Base-by-base conservation (phyloP, 441 rosid species). In the Erodium trifolium region DNA sequence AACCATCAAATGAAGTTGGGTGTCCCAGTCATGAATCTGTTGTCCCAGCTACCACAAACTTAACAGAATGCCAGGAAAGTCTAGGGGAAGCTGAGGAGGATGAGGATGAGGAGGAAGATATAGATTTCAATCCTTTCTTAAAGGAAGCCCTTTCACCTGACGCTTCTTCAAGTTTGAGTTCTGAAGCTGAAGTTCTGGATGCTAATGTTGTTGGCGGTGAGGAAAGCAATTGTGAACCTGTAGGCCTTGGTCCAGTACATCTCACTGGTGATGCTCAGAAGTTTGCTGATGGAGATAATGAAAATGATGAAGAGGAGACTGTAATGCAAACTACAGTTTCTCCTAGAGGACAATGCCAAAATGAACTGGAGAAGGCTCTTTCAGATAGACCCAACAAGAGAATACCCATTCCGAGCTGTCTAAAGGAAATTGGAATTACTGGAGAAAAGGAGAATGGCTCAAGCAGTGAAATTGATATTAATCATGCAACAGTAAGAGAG, bases 111-210 rank as follows among this genome's bases (percentile, higher is more conserved):
- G 93, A 88, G 35, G 97, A 88, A 76, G 94, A 89, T 76, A 78
- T 83, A 9, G 96, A 91, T 80, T 91, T 93, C 76, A 89, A 93
- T 76, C 96, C 94, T 27, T 86, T 86, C 78, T 68, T 89, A 0
- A 91, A 87, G 81, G 93, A 76, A 55, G 77, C 89, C 13, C 89
- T 82, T 68, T 90, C 97, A 3, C 92, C 81, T 0, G 90, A 91
- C 67, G 85, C 91, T 71, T 94, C 99, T 59, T 94, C 99, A 3
- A 88, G 97, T 82, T 70, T 92, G 78, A 87, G 97, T 82, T 94
- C 97, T 39, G 93, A 87, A 74, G 72, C 85, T 34, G 92, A 86
- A 81, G 82, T 76, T 43, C 69, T 80, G 16, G 84, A 80, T 60
- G 84, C 77, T 37, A 74, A 70, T 12, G 37, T 69, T 27, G 78